Evolutionary conservation across 164 flowering plant species (phyloP).

Genomic region (Magnolia kwangsiensis): DNA sequence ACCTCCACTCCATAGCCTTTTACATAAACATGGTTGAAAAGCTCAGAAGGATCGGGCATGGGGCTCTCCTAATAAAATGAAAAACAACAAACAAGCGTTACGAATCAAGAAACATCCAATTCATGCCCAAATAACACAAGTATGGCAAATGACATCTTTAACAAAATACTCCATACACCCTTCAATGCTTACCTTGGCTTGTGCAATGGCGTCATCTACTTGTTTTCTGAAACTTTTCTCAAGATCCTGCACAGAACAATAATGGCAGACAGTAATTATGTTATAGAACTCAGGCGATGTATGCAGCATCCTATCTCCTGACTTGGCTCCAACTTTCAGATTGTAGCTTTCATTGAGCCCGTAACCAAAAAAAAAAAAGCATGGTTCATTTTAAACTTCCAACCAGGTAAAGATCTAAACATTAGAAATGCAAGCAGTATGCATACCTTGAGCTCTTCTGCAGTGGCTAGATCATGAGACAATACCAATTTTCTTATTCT

Average conservation of each 20-base stretch:
- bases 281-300: neutral
- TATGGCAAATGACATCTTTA: neutral
- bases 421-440: neutral
- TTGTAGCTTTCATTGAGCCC: neutral
- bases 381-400: neutral
- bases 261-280: too few species aligned
- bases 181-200: slow-evolving; percentile 69
- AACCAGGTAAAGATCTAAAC: neutral
- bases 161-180: neutral
- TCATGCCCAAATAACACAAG: neutral
- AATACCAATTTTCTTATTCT: slow-evolving; percentile 76
- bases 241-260: slow-evolving; percentile 50
- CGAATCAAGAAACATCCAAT: neutral
- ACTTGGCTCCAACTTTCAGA: neutral
- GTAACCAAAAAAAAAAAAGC: neutral
- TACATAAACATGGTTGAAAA: slow-evolving; percentile 76
- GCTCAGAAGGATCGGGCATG: slow-evolving; percentile 88
- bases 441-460: slow-evolving; percentile 84
- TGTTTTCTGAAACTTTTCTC: slow-evolving; percentile 84
- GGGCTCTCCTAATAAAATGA: slow-evolving; percentile 65
- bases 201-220: slow-evolving; percentile 92
- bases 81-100: neutral
- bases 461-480: slow-evolving; percentile 79
- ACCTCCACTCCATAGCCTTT: slow-evolving; percentile 88
- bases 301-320: neutral